A percentile compares a stretch with the other conserved stretches of the same genome.
phyloP scores from a whole-genome alignment of 192 early-diverging fungal species.

The Mortierella alpina region DNA sequence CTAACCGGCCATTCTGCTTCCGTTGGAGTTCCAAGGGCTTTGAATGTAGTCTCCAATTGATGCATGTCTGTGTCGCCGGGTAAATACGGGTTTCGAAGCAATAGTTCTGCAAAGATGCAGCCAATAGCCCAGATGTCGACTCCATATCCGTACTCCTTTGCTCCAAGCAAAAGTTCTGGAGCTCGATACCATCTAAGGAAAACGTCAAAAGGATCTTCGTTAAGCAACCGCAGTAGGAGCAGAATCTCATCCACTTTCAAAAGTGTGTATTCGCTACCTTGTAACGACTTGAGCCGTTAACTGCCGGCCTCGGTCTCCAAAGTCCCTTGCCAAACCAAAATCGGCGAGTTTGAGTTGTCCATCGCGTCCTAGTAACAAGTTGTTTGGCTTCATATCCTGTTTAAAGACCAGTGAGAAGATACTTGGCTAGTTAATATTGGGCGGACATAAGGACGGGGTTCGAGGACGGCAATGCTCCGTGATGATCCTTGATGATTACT shows the following conservation, averaged over 20 bases:
- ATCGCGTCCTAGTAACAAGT: constrained; percentile 81
- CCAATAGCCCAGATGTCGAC: constrained; percentile 98
- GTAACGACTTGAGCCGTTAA: constrained; percentile 98
- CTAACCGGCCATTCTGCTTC: constrained; percentile 84
- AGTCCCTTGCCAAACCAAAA: constrained; percentile 99
- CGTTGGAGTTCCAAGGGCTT: constrained; percentile 83
- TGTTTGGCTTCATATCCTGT: constrained; percentile 91
- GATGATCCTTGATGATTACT: constrained; percentile 40
- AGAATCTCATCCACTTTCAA: background rate
- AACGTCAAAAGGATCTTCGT: background rate
- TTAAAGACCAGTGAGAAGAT: background rate
- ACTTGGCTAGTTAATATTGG: background rate
- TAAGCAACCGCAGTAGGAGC: background rate
- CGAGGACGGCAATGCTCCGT: background rate
- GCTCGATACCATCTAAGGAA: constrained; percentile 90
- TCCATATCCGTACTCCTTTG: constrained; percentile 85
- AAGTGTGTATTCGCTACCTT: constrained; percentile 48
- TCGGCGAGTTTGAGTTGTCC: constrained; percentile 97
- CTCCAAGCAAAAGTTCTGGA: constrained; percentile 93
- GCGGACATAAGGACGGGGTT: background rate
- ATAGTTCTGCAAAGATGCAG: constrained; percentile 98
- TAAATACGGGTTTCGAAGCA: constrained; percentile 91
- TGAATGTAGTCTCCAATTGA: constrained; percentile 81
- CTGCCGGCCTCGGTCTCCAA: constrained; percentile 77
- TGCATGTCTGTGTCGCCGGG: constrained; percentile 85